These are phyloP conservation scores for Eragrostis nindensis DNA, from an alignment of 176 grass and related monocot species.

Conservation along the genomic window DNA sequence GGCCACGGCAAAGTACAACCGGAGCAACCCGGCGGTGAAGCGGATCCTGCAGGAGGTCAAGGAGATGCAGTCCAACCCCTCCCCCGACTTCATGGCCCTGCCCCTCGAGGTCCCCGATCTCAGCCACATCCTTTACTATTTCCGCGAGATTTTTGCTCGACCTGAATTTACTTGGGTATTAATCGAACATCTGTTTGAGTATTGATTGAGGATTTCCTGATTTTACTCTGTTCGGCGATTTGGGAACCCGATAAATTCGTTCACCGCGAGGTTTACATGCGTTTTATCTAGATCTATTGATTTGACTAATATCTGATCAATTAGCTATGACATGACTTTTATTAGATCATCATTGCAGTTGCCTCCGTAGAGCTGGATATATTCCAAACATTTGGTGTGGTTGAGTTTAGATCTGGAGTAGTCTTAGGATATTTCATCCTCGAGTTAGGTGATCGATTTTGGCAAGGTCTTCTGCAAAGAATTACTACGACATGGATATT, in stretches of 20 bases:
- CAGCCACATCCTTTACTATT: slow-evolving; percentile 12
- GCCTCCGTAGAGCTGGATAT: background rate
- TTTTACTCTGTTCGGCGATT: background rate
- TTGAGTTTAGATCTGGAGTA: background rate
- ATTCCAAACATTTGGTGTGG: background rate
- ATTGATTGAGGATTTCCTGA: background rate
- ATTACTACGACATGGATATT: background rate
- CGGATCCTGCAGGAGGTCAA: slow-evolving; percentile 99
- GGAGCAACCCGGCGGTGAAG: slow-evolving; percentile 99
- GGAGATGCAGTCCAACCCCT: slow-evolving; percentile 98
- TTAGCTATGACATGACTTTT: background rate
- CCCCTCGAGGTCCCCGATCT: slow-evolving; percentile 79
- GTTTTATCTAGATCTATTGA: background rate
- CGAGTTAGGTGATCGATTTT: background rate
- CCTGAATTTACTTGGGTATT: background rate
- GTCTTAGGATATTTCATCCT: background rate
- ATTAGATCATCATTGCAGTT: background rate
- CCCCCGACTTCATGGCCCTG: slow-evolving; percentile 88
- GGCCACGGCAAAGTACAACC: slow-evolving; percentile 65
- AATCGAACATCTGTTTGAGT: slow-evolving; percentile 28
- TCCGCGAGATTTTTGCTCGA: slow-evolving; percentile 4
- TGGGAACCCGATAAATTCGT: background rate
- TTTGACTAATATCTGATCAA: background rate
- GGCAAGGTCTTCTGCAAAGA: background rate
- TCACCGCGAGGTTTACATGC: background rate